A percentile compares a stretch with the other conserved stretches of the same genome.
Conservation (phyloP, 2,329 filamentous ascomycete genomes). For the Tolypocladium ophioglossoides region DNA sequence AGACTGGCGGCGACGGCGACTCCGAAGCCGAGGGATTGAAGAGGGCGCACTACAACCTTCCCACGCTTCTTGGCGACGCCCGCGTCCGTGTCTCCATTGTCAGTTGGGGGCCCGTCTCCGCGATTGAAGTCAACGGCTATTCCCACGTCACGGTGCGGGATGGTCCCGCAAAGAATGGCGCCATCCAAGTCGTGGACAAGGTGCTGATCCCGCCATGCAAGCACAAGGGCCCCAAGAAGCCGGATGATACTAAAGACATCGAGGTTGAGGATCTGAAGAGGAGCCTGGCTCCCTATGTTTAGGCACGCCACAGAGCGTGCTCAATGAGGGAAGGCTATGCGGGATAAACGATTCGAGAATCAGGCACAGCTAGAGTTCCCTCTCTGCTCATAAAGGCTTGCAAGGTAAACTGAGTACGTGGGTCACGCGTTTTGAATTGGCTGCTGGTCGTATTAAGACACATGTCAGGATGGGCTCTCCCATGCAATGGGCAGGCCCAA, state of each 20-base stretch:
- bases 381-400: background rate
- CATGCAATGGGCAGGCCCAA: too few relatives aligned
- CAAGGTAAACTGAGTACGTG: background rate
- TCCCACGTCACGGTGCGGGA: constrained; percentile 56
- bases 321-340: background rate
- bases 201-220: constrained; percentile 69
- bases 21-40: constrained; percentile 14
- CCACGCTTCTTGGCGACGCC: constrained; percentile 58
- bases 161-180: constrained; percentile 65
- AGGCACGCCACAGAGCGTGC: background rate
- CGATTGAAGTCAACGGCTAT: constrained; percentile 67
- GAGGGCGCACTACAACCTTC: constrained; percentile 54
- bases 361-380: background rate
- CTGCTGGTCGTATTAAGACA: background rate
- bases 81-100: constrained; percentile 62
- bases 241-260: constrained; percentile 9
- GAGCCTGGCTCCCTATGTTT: constrained; percentile 16
- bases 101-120: constrained; percentile 55
- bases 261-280: constrained; percentile 18
- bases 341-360: background rate
- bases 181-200: constrained; percentile 64
- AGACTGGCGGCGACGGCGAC: constrained; percentile 12
- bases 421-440: background rate
- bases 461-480: too few relatives aligned
- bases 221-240: constrained; percentile 6